phyloP scores from a whole-genome alignment of 352 stramenopile genomes.

The Phytophthora podocarpi region DNA sequence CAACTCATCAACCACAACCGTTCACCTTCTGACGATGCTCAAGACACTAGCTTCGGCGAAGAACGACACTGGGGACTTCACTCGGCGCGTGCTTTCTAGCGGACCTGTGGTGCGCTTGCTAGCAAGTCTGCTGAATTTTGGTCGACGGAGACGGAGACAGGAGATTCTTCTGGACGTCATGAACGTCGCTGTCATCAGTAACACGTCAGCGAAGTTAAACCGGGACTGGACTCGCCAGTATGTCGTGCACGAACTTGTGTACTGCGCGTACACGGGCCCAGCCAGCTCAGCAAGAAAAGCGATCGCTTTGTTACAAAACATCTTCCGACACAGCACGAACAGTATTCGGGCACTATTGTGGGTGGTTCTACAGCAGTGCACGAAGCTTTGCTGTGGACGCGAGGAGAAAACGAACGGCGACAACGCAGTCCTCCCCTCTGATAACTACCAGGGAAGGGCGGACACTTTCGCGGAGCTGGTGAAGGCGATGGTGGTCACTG shows the following conservation, averaged over 20 bases:
- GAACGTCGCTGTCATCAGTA: constrained; percentile 32
- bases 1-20: constrained; percentile 1
- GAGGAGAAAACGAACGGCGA: constrained; percentile 7
- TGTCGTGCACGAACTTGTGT: constrained; percentile 51
- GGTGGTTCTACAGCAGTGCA: constrained; percentile 62
- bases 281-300: constrained; percentile 26
- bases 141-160: constrained; percentile 30
- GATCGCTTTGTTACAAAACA: constrained; percentile 40
- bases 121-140: constrained; percentile 29
- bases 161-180: constrained; percentile 47
- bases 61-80: constrained; percentile 41
- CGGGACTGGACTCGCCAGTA: constrained; percentile 51
- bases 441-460: constrained; percentile 34
- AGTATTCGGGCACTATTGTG: constrained; percentile 40
- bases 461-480: constrained; percentile 55
- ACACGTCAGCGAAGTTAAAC: constrained; percentile 14
- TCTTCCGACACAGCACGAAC: constrained; percentile 26
- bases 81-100: constrained; percentile 48
- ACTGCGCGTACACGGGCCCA: constrained; percentile 41
- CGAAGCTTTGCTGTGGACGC: constrained; percentile 60
- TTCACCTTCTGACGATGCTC: constrained; percentile 29
- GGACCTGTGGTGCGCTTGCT: constrained; percentile 40
- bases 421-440: neutral
- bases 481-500: constrained; percentile 41
- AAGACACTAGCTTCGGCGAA: constrained; percentile 30